Evolutionary conservation across 768 basidiomycete species (phyloP).

Genomic region (Boletus eberwhitei): DNA sequence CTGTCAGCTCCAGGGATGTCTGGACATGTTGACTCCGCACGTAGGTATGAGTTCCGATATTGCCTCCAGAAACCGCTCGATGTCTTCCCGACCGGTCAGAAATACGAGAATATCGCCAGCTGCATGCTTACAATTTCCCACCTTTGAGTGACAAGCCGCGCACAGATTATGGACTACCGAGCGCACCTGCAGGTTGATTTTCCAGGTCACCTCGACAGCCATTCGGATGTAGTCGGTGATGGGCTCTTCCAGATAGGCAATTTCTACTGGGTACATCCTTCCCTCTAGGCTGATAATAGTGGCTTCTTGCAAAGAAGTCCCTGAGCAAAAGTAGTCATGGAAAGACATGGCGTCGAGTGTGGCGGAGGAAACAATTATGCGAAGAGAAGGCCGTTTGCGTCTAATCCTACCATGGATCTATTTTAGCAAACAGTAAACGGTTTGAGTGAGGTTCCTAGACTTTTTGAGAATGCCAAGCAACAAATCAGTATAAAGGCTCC

Average conservation of each 20-base stretch:
- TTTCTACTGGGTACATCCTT: conserved; percentile 91
- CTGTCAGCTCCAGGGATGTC: background rate
- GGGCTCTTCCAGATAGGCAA: conserved; percentile 81
- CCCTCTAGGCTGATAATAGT: conserved; percentile 90
- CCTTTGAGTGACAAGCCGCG: background rate
- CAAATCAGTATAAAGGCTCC: conserved; percentile 94
- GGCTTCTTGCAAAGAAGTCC: conserved; percentile 62
- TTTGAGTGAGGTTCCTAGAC: conserved; percentile 39
- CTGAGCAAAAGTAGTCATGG: conserved; percentile 80
- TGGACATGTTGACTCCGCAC: conserved; percentile 35
- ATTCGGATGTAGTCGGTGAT: conserved; percentile 74
- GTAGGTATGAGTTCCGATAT: conserved; percentile 74
- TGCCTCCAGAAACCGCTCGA: conserved; percentile 81
- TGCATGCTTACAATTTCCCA: conserved; percentile 50
- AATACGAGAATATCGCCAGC: conserved; percentile 92
- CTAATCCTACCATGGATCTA: conserved; percentile 60
- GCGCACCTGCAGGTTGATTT: conserved; percentile 73
- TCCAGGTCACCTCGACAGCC: conserved; percentile 82
- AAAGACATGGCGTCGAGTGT: conserved; percentile 93
- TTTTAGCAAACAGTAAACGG: conserved; percentile 1
- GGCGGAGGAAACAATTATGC: conserved; percentile 92
- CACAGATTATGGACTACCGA: background rate
- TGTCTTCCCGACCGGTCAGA: conserved; percentile 94
- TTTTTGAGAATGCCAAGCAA: conserved; percentile 91
- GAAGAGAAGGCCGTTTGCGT: conserved; percentile 82